A percentile compares a stretch with the other conserved stretches of the same genome.
These are phyloP conservation scores for Nakaseomyces glabratus DNA, from an alignment of 1,139 yeast species.

Conservation along the genomic window DNA sequence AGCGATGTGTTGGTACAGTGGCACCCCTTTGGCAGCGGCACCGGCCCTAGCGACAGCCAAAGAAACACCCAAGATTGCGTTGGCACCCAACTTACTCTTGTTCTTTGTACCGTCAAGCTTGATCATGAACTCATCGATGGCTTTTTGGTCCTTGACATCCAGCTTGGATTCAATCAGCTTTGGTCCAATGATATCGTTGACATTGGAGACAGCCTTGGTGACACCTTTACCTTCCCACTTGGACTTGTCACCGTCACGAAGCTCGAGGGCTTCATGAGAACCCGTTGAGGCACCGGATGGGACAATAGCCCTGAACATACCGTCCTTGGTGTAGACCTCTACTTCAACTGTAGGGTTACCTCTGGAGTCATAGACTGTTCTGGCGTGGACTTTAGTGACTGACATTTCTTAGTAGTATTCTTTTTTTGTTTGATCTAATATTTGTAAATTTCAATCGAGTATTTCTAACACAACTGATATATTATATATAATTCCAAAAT, in stretches of 20 bases:
- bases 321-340: slow-evolving; percentile 76
- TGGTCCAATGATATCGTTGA: slow-evolving; percentile 81
- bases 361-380: slow-evolving; percentile 95
- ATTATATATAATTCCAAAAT: no score
- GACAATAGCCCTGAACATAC: slow-evolving; percentile 83
- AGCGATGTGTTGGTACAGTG: slow-evolving; percentile 78
- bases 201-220: slow-evolving; percentile 81
- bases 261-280: slow-evolving; percentile 87
- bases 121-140: slow-evolving; percentile 69
- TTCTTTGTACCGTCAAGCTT: slow-evolving; percentile 84
- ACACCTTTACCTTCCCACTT: slow-evolving; percentile 98
- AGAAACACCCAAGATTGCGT: slow-evolving; percentile 91
- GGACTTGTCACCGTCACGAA: slow-evolving; percentile 89
- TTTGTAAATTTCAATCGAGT: no score
- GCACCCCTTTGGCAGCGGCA: slow-evolving; percentile 81
- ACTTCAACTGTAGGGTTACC: slow-evolving; percentile 98
- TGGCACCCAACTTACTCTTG: slow-evolving; percentile 92
- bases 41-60: slow-evolving; percentile 90
- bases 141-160: slow-evolving; percentile 69
- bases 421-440: background rate
- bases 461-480: no score
- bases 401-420: slow-evolving; percentile 34
- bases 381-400: slow-evolving; percentile 65
- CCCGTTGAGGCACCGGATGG: slow-evolving; percentile 98
- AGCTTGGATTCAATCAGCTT: slow-evolving; percentile 66